Conservation (phyloP, 768 basidiomycete genomes). For the Tulasnella sp. region DNA sequence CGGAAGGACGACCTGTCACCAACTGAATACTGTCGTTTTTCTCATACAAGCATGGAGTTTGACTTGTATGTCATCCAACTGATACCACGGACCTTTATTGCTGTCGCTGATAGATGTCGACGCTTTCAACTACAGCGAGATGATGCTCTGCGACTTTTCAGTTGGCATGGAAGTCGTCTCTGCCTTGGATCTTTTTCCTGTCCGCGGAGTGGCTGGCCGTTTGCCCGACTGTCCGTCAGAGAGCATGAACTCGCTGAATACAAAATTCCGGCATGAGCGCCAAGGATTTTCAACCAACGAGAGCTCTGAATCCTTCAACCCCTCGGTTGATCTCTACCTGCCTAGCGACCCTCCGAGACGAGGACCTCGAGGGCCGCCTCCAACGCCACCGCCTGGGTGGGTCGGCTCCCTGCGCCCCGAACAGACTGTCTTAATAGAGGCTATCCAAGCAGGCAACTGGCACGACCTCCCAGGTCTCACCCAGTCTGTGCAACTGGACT, state of each 20-base stretch:
- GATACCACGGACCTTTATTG: no score
- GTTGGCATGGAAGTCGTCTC: not conserved
- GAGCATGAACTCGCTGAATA: no score
- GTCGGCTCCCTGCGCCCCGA: not conserved
- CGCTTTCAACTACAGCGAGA: slow-evolving; percentile 6
- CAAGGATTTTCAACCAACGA: no score
- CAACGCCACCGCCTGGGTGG: slow-evolving; percentile 5
- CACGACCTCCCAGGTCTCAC: not conserved
- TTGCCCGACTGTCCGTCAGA: not conserved
- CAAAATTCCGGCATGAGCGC: no score
- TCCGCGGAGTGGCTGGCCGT: no score
- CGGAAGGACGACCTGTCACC: no score
- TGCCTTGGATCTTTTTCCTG: slow-evolving; percentile 4
- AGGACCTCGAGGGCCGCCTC: not conserved
- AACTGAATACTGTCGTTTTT: no score
- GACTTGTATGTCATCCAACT: not conserved
- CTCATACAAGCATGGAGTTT: not conserved
- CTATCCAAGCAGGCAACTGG: slow-evolving; percentile 7
- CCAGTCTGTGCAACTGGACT: not conserved
- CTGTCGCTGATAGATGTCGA: not conserved
- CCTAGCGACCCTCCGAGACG: not conserved
- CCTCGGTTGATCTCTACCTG: no score
- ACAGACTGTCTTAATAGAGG: not conserved
- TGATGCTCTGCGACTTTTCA: slow-evolving; percentile 10
- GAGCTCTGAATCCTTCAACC: no score